Evolutionary conservation across 805 yeast species (phyloP), one percentile per base, ranked within the genome.

Genomic region (Yarrowia sp.): DNA sequence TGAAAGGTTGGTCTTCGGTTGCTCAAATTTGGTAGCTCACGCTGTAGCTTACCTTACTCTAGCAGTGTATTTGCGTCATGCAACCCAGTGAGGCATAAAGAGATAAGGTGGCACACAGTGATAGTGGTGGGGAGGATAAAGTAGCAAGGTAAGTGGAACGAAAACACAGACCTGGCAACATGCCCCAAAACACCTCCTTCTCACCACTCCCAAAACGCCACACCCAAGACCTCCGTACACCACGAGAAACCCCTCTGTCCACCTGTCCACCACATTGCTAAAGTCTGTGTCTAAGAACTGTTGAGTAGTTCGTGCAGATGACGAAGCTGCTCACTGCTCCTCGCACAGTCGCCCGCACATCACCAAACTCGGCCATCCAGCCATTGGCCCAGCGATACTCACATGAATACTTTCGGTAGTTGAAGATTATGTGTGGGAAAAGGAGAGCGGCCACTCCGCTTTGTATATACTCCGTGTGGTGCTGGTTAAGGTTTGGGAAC

Each of bases 391-490:
- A 5, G 8, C 5, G 40, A 38, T 8, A 52, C 58, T 52, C 58
- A 52, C 58, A 26, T 49, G 38, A 49, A 32, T 32, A n/a, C 40
- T 26, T 48, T 48, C 5, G 36, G 40, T 32, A 32, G 40, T 32
- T 49, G 36, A 14, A 11, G 35, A 8, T 14, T 22, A 14, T 22
- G 16, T 16, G 48, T 10, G n/a, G 50, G n/a, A 19, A 46, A 49
- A 26, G 35, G 10, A 26, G 36, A 48, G 40, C 53, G 16, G 5
- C 22, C 16, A 2, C 10, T 2, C 14, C 11, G 32, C 58, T 52
- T 55, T 56, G 63, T 56, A 56, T 56, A 56, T 41, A 41, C 46
- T 41, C 63, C 19, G 63, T 40, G 63, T 41, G 63, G 63, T 56
- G 63, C 48, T 56, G 48, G 63, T 41, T 56, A 22, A 56, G 63